Evolutionary conservation across 768 basidiomycete species (phyloP).

Genomic region (Suillus plorans): DNA sequence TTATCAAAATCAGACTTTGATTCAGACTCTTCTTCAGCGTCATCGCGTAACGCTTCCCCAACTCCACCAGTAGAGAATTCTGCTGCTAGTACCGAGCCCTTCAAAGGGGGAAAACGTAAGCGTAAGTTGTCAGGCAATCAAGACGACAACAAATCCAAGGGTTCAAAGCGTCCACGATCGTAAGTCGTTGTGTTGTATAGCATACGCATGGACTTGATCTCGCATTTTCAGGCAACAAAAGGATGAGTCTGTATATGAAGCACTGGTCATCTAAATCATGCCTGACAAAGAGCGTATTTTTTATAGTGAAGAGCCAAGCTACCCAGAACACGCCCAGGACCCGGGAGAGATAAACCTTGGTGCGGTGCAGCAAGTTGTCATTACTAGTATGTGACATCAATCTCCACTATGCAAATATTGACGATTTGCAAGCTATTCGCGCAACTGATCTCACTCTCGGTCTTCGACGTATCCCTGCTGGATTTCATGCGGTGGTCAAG

Average conservation of each 20-base stretch:
- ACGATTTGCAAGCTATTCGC: too few relatives aligned
- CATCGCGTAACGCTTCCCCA: not conserved
- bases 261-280: not conserved
- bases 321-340: too few relatives aligned
- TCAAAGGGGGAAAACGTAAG: not conserved
- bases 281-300: too few relatives aligned
- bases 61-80: not conserved
- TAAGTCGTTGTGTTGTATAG: not conserved
- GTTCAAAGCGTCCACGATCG: not conserved
- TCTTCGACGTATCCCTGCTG: too few relatives aligned
- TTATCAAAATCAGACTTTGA: not conserved
- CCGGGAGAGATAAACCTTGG: too few relatives aligned
- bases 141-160: not conserved
- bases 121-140: not conserved
- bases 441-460: too few relatives aligned
- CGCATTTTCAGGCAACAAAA: not conserved
- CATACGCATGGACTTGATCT: not conserved
- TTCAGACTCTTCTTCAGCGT: not conserved
- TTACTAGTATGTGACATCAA: too few relatives aligned
- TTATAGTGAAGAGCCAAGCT: not conserved
- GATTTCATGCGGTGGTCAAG: too few relatives aligned
- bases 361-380: too few relatives aligned
- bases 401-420: too few relatives aligned
- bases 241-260: not conserved
- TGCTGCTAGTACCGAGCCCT: not conserved